These are phyloP conservation scores for Glycine latifolia DNA, from an alignment of 306 rosid species.

Conservation along the genomic window DNA sequence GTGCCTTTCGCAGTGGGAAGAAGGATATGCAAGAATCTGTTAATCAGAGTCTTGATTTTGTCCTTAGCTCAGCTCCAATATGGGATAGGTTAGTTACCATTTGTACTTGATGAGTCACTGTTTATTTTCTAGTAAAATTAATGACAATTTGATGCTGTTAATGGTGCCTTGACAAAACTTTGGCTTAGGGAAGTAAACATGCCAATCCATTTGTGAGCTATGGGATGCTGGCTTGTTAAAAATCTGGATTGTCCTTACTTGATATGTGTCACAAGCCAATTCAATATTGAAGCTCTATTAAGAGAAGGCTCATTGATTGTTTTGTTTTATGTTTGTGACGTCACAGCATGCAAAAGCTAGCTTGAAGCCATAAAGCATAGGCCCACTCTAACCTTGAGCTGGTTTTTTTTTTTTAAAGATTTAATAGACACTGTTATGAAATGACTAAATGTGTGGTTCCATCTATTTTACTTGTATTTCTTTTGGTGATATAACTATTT, in stretches of 20 bases:
- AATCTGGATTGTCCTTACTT: neutral
- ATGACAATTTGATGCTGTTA: slow-evolving; percentile 31
- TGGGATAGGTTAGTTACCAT: slow-evolving; percentile 88
- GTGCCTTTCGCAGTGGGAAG: slow-evolving; percentile 69
- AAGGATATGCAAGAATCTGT: slow-evolving; percentile 72
- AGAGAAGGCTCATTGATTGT: neutral
- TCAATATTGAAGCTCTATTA: neutral
- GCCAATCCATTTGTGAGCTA: slow-evolving; percentile 28
- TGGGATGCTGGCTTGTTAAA: slow-evolving; percentile 23
- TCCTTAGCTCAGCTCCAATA: slow-evolving; percentile 84
- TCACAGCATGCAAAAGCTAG: neutral
- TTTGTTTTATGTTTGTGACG: slow-evolving; percentile 1
- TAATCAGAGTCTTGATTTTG: slow-evolving; percentile 70
- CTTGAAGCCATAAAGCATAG: neutral
- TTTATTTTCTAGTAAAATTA: slow-evolving; percentile 27
- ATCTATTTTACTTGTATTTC: neutral
- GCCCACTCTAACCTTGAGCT: neutral
- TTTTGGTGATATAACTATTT: no score
- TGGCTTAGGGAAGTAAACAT: slow-evolving; percentile 33
- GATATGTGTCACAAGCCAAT: neutral
- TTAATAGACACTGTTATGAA: neutral
- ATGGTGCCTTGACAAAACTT: slow-evolving; percentile 5
- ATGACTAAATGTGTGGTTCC: neutral
- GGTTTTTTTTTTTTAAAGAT: neutral
- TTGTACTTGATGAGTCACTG: slow-evolving; percentile 25